Conservation (phyloP, 2,329 filamentous ascomycete genomes). For the Botrytis squamosa region DNA sequence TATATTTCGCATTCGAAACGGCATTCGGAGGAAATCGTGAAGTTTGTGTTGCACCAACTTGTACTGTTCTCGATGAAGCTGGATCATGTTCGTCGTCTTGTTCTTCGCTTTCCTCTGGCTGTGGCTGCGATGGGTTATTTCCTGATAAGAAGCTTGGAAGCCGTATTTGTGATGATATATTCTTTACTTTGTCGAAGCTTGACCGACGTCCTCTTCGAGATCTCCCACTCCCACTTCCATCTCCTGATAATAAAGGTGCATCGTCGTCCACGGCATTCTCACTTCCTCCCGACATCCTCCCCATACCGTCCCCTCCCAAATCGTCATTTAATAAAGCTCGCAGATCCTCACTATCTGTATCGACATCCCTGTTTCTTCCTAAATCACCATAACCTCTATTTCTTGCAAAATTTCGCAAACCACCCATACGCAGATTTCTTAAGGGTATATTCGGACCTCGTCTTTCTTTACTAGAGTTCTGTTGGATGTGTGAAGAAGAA, state of each 20-base stretch:
- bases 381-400: conserved; percentile 59
- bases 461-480: conserved; percentile 35
- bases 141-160: conserved; percentile 66
- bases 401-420: conserved; percentile 52
- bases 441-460: conserved; percentile 59
- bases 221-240: conserved; percentile 17
- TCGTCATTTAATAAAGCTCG: conserved; percentile 65
- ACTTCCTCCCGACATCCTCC: conserved; percentile 60
- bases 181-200: conserved; percentile 45
- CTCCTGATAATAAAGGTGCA: conserved; percentile 63
- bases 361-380: conserved; percentile 51
- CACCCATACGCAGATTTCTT: conserved; percentile 66
- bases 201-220: conserved; percentile 37
- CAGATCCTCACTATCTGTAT: conserved; percentile 62
- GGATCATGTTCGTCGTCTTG: conserved; percentile 59
- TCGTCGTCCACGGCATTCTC: conserved; percentile 62
- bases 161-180: conserved; percentile 54
- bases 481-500: conserved; percentile 33
- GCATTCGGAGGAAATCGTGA: conserved; percentile 84
- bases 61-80: conserved; percentile 69
- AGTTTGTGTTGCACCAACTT: conserved; percentile 71
- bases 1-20: conserved; percentile 97
- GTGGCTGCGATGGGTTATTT: conserved; percentile 25
- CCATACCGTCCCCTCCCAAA: conserved; percentile 48
- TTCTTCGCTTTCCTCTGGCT: conserved; percentile 41